Conservation (phyloP, 331 rosid species). For the Pyracantha coccinea region DNA sequence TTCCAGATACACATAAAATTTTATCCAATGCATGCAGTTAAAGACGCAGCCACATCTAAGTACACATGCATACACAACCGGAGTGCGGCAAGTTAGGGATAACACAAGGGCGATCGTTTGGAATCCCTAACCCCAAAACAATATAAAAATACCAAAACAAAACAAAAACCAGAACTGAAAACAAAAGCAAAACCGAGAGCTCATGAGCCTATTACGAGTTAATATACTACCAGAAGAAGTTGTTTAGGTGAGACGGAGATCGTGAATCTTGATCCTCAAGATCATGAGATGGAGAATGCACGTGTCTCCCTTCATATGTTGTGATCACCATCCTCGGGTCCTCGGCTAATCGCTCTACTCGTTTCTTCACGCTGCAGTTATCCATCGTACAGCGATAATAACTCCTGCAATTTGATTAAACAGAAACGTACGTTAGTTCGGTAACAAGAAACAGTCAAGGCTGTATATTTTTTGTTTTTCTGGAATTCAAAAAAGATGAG, state of each 20-base stretch:
- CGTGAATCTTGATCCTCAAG: constrained; percentile 37
- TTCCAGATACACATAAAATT: no score
- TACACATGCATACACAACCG: background rate
- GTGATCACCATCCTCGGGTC: constrained; percentile 99
- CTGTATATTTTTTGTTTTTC: no score
- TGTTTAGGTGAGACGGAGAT: constrained; percentile 34
- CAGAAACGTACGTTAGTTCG: no score
- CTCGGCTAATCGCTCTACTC: constrained; percentile 80
- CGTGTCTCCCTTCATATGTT: constrained; percentile 90
- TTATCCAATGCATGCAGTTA: no score
- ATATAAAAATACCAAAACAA: no score
- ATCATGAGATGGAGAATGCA: constrained; percentile 70
- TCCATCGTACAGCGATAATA: constrained; percentile 90
- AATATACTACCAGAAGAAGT: constrained; percentile 55
- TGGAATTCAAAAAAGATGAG: no score
- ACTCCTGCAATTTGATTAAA: constrained; percentile 38
- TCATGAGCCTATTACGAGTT: background rate
- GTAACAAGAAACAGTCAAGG: no score
- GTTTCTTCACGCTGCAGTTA: constrained; percentile 78
- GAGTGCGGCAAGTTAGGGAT: background rate
- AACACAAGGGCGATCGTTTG: no score
- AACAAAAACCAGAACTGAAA: background rate
- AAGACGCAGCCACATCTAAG: no score
- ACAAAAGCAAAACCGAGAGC: background rate
- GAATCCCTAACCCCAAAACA: no score